Base-by-base conservation (phyloP, 2,329 filamentous ascomycete genomes). In the Colletotrichum liaoningense region DNA sequence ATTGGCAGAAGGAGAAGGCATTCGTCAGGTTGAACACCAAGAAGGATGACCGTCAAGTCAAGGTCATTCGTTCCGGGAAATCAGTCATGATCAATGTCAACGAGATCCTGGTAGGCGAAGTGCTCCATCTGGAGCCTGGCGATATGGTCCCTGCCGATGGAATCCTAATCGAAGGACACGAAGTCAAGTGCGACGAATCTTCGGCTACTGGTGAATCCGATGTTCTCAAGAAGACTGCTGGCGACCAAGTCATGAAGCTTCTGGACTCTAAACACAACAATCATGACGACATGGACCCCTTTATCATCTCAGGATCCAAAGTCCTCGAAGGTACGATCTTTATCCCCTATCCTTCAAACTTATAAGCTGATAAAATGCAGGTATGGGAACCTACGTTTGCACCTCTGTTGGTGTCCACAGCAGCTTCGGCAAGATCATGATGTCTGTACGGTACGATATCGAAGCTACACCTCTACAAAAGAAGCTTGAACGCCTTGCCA, bases 121-220 rank as follows among this genome's bases (percentile, higher is more conserved):
- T 91, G 12, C 82, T 91, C 22, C 85, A 90, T 78, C 80, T 92
- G 22, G 90, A 91, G 76, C 88, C 89, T 1, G 93, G 93, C 72
- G 92, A 94, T 77, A 85, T 93, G 67, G 87, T 94, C 38, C 92
- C 93, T 0, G 92, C 91, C 1, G 93, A 94, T 78, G 93, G 93
- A 5, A 87, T 94, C 65, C 88, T 94, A 72, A 91, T 94, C 73
- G 85, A 87, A n/a, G 85, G 85, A 5, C 83, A 84, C 74, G 80
- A 81, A 3, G 78, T 87, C 72, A 84, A 92, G 79, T 94, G 92
- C 77, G 93, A 94, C 77, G 93, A 94, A 78, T 93, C 91, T 2
- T 93, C 92, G 16, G 91, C 91, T 1, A 94, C 92, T 35, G 92
- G 93, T 75, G 93, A 94, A 81, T 94, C 92, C 0, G 92, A 94